These are phyloP conservation scores for Vaccinium corymbosum DNA, from an alignment of 148 eudicot species.

Conservation along the genomic window DNA sequence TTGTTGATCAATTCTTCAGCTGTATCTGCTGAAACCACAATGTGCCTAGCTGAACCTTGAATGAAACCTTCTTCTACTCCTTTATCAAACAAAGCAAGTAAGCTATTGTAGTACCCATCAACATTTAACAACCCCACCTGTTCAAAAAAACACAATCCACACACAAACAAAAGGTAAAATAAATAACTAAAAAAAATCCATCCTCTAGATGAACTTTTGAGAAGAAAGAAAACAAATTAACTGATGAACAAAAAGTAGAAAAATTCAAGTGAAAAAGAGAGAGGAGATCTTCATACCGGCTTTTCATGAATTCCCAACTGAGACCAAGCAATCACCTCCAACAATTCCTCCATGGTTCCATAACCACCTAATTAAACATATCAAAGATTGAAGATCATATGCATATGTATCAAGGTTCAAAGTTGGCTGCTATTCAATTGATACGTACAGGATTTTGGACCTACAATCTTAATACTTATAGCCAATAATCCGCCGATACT, in stretches of 20 bases:
- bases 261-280: neutral
- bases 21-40: conserved; percentile 59
- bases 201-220: neutral
- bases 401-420: neutral
- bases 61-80: conserved; percentile 88
- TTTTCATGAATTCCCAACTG: conserved; percentile 80
- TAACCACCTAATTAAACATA: conserved; percentile 50
- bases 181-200: neutral
- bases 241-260: neutral
- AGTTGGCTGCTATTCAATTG: neutral
- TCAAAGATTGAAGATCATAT: neutral
- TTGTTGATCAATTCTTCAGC: conserved; percentile 56
- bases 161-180: neutral
- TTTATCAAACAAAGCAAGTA: conserved; percentile 74
- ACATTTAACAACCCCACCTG: conserved; percentile 81
- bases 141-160: conserved; percentile 4
- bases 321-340: conserved; percentile 76
- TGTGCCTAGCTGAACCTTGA: conserved; percentile 52
- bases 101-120: conserved; percentile 65
- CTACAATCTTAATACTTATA: neutral
- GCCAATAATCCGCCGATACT: too few relatives aligned
- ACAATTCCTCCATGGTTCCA: conserved; percentile 81
- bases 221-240: neutral
- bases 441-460: neutral
- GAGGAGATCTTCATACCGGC: conserved; percentile 38